Evolutionary conservation across 208 protist genomes (phyloP).

Genomic region (Kentomonas sorsogonicus): DNA sequence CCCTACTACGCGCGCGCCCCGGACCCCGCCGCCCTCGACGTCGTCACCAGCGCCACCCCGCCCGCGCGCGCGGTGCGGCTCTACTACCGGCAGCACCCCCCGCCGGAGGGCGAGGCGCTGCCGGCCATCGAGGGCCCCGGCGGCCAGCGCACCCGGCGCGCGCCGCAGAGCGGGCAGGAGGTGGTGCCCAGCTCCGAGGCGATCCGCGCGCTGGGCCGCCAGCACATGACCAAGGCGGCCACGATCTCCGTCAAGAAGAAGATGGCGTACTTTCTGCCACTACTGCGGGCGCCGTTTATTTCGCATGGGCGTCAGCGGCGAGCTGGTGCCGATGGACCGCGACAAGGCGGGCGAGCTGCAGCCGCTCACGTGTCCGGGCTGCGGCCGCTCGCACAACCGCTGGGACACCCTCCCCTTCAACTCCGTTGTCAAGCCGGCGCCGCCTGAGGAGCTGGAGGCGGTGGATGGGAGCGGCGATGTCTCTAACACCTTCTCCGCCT

Average conservation of each 20-base stretch:
- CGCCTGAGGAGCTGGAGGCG: too few relatives aligned
- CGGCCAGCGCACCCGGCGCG: too few relatives aligned
- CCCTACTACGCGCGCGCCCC: neutral
- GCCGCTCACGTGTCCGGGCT: constrained; percentile 77
- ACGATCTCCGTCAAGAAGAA: too few relatives aligned
- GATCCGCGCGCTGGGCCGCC: too few relatives aligned
- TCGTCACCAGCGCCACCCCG: neutral
- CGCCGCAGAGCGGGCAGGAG: too few relatives aligned
- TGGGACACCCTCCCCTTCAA: constrained; percentile 60
- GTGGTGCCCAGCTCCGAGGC: too few relatives aligned
- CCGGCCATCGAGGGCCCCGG: too few relatives aligned
- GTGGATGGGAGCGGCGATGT: too few relatives aligned
- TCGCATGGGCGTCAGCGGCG: constrained; percentile 65
- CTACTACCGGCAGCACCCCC: neutral
- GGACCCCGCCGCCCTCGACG: neutral
- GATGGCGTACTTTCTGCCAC: too few relatives aligned
- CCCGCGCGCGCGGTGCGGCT: constrained; percentile 5
- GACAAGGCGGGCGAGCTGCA: constrained; percentile 51
- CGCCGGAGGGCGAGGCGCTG: neutral
- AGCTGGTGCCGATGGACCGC: constrained; percentile 73
- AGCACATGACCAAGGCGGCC: too few relatives aligned
- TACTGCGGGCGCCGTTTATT: constrained; percentile 72
- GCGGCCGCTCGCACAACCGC: constrained; percentile 55
- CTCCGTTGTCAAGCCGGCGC: too few relatives aligned
- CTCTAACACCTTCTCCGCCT: too few relatives aligned